Percentiles rank a stretch among this genome's conserved stretches.
phyloP scores from a whole-genome alignment of 805 yeast genomes.

The Zygosaccharomyces siamensis region DNA sequence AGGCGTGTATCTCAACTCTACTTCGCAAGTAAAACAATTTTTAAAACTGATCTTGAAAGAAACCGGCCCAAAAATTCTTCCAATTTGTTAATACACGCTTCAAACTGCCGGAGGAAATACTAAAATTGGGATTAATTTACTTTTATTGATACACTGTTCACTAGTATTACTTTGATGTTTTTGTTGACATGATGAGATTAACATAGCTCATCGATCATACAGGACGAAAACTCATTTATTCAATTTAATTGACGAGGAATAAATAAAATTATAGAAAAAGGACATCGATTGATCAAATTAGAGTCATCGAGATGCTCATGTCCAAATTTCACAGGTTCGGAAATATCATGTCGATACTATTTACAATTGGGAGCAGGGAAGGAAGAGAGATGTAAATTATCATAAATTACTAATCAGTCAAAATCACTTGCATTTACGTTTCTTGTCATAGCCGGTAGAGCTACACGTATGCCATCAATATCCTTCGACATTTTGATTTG shows the following conservation, averaged over 20 bases:
- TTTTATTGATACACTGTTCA: not conserved
- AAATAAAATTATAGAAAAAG: not conserved
- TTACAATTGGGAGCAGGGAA: not conserved
- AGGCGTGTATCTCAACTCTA: not conserved
- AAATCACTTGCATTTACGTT: slow-evolving; percentile 83
- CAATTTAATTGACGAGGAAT: not conserved
- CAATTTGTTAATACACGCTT: not conserved
- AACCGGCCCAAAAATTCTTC: not conserved
- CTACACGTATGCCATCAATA: slow-evolving; percentile 89
- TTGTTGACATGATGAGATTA: not conserved
- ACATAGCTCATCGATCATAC: not conserved
- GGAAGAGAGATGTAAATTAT: too few species aligned
- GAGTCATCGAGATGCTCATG: not conserved
- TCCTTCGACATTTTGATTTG: slow-evolving; percentile 87
- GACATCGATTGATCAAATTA: not conserved
- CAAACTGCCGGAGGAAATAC: not conserved
- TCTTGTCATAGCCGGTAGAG: slow-evolving; percentile 95
- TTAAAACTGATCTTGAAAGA: not conserved
- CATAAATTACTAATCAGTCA: slow-evolving; percentile 32
- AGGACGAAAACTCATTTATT: not conserved
- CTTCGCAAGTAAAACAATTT: not conserved
- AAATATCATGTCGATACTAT: not conserved
- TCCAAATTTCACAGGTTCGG: not conserved
- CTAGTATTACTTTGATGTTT: not conserved
- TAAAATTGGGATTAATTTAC: not conserved